Evolutionary conservation across 345 rosid genomes (phyloP).

Genomic region (Dimocarpus longan): DNA sequence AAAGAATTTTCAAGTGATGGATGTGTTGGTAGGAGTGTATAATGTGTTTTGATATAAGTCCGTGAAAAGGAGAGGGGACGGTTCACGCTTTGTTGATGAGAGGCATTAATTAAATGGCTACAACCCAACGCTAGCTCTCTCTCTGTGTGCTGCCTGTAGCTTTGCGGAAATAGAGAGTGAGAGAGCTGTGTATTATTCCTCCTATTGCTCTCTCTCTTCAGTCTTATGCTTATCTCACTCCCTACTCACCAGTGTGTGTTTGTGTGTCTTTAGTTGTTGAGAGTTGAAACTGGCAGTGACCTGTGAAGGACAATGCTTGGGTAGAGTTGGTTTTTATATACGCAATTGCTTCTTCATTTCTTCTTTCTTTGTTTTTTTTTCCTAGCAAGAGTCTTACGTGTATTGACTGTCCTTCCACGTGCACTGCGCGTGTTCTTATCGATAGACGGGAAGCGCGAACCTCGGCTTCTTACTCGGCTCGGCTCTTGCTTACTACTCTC

Average conservation of each 20-base stretch:
- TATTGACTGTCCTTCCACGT: constrained; percentile 55
- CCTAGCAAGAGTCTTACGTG: constrained; percentile 30
- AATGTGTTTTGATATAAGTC: constrained; percentile 4
- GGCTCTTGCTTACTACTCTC: constrained; percentile 31
- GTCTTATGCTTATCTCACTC: not conserved
- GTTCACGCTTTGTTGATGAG: constrained; percentile 39
- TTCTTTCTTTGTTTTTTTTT: not conserved
- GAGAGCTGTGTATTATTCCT: constrained; percentile 13
- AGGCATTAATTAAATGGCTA: constrained; percentile 32
- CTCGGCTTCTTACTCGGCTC: constrained; percentile 61
- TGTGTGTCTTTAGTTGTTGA: not conserved
- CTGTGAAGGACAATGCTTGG: not conserved
- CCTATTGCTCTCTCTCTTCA: not conserved
- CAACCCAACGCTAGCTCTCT: constrained; percentile 12
- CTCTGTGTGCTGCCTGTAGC: constrained; percentile 9
- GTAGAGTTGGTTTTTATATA: constrained; percentile 31
- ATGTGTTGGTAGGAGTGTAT: not conserved
- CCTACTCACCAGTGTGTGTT: not conserved
- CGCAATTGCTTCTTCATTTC: not conserved
- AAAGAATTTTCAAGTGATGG: not conserved
- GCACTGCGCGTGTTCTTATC: constrained; percentile 46
- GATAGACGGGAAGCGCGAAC: constrained; percentile 47
- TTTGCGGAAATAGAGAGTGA: not conserved
- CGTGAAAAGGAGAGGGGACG: not conserved
- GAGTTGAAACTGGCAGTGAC: constrained; percentile 27